A percentile compares a stretch with the other conserved stretches of the same genome.
These are phyloP conservation scores for Apiotrichum gamsii DNA, from an alignment of 1,284 basidiomycete genomes.

Conservation along the genomic window DNA sequence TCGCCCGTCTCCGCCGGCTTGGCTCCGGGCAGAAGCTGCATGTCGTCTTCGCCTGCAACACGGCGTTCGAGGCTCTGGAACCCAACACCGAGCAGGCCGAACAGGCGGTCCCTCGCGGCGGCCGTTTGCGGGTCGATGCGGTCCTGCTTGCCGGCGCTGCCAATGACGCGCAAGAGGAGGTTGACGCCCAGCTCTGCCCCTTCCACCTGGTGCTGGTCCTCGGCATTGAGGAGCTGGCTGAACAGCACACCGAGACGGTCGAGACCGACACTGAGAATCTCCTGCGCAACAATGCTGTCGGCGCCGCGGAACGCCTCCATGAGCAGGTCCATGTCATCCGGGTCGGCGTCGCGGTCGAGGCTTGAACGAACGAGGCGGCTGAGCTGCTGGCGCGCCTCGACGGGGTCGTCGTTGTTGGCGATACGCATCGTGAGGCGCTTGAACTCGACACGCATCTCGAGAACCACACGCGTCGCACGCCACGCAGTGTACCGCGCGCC, in stretches of 20 bases:
- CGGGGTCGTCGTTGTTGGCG: constrained; percentile 29
- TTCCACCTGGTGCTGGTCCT: constrained; percentile 29
- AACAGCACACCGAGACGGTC: constrained; percentile 33
- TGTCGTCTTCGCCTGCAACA: constrained; percentile 21
- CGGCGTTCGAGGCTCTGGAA: constrained; percentile 38
- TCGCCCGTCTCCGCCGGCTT: constrained; percentile 28
- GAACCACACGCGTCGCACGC: constrained; percentile 42
- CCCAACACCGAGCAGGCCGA: constrained; percentile 32
- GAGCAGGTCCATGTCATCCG: constrained; percentile 42
- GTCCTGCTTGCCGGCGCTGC: constrained; percentile 19
- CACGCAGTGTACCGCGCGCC: constrained; percentile 36
- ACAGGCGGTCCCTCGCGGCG: constrained; percentile 31
- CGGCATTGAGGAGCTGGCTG: constrained; percentile 30
- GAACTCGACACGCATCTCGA: constrained; percentile 45
- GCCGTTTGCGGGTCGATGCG: constrained; percentile 6
- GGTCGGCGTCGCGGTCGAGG: constrained; percentile 32
- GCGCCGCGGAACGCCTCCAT: constrained; percentile 43
- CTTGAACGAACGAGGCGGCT: constrained; percentile 30
- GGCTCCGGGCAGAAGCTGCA: constrained; percentile 22
- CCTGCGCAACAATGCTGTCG: constrained; percentile 35
- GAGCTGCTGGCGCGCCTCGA: constrained; percentile 32
- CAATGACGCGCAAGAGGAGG: constrained; percentile 35
- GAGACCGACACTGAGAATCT: constrained; percentile 37
- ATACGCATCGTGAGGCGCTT: constrained; percentile 39
- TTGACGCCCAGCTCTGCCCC: constrained; percentile 24